A percentile compares a stretch with the other conserved stretches of the same genome.
Conservation (phyloP, 1,139 yeast genomes). For the Yamadazyma diospyri region DNA sequence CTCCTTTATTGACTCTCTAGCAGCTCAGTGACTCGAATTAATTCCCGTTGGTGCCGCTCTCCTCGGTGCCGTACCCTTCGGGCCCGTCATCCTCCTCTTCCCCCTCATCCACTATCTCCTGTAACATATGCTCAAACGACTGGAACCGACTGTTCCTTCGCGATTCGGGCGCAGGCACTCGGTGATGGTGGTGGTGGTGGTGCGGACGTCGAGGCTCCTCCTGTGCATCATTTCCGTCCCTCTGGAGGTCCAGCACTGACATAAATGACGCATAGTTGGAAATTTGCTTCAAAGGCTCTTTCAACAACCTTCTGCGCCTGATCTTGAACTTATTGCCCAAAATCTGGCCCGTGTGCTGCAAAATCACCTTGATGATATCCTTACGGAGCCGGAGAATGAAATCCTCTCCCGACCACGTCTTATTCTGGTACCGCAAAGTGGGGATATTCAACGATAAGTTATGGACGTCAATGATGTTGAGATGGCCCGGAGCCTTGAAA, state of each 20-base stretch:
- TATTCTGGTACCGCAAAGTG: slow-evolving; percentile 56
- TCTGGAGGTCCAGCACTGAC: slow-evolving; percentile 40
- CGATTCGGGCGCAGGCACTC: neutral
- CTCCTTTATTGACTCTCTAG: no score
- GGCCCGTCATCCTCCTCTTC: slow-evolving; percentile 12
- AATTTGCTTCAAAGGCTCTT: slow-evolving; percentile 45
- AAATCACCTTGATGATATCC: slow-evolving; percentile 63
- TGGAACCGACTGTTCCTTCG: slow-evolving; percentile 2
- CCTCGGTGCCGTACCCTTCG: no score
- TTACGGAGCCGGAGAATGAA: slow-evolving; percentile 60
- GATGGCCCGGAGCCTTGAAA: slow-evolving; percentile 70
- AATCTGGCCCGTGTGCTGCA: slow-evolving; percentile 76
- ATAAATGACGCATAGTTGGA: slow-evolving; percentile 36
- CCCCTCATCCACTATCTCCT: slow-evolving; percentile 18
- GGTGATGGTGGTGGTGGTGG: slow-evolving; percentile 8
- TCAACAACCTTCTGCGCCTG: slow-evolving; percentile 23
- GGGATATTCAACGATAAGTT: slow-evolving; percentile 66
- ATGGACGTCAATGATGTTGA: slow-evolving; percentile 69
- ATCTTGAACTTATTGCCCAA: slow-evolving; percentile 70
- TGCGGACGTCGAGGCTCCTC: slow-evolving; percentile 16
- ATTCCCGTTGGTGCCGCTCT: no score
- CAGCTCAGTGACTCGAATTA: no score
- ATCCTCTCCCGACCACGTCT: slow-evolving; percentile 79
- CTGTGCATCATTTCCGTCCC: slow-evolving; percentile 18
- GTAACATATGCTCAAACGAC: slow-evolving; percentile 14